Conservation (phyloP, 495 filamentous ascomycete genomes). For the Penicillium desertorum region DNA sequence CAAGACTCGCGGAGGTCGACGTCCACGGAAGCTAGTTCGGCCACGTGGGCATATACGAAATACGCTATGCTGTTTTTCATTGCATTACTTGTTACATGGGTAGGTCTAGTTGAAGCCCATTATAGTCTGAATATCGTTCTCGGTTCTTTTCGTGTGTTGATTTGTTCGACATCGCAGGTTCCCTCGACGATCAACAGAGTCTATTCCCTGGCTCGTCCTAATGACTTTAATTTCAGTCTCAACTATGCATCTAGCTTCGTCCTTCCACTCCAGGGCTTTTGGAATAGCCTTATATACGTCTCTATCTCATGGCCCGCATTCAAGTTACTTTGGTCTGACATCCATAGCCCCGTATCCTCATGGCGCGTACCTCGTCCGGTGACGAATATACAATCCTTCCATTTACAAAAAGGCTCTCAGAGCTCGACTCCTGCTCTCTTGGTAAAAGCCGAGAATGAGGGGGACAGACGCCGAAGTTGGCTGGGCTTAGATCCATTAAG, state of each 20-base stretch:
- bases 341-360: constrained; percentile 8
- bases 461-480: constrained; percentile 4
- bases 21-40: constrained; percentile 31
- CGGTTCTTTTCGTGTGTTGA: constrained; percentile 1
- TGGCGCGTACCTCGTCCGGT: background rate
- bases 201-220: constrained; percentile 60
- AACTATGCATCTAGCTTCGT: constrained; percentile 72
- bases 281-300: constrained; percentile 80
- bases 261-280: constrained; percentile 82
- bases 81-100: constrained; percentile 80
- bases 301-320: constrained; percentile 55
- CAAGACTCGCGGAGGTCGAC: constrained; percentile 22
- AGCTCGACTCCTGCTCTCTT: background rate
- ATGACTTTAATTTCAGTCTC: constrained; percentile 55
- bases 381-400: background rate
- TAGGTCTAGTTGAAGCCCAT: constrained; percentile 18
- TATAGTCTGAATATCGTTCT: background rate
- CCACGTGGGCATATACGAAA: constrained; percentile 76
- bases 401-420: background rate
- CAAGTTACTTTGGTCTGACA: constrained; percentile 22
- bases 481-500: background rate
- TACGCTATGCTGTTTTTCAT: constrained; percentile 85
- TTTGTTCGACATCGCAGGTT: constrained; percentile 39
- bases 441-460: background rate
- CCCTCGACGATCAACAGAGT: constrained; percentile 79